Base-by-base conservation (phyloP, 2,329 filamentous ascomycete species). In the Aspergillus oerlinghausenensis region DNA sequence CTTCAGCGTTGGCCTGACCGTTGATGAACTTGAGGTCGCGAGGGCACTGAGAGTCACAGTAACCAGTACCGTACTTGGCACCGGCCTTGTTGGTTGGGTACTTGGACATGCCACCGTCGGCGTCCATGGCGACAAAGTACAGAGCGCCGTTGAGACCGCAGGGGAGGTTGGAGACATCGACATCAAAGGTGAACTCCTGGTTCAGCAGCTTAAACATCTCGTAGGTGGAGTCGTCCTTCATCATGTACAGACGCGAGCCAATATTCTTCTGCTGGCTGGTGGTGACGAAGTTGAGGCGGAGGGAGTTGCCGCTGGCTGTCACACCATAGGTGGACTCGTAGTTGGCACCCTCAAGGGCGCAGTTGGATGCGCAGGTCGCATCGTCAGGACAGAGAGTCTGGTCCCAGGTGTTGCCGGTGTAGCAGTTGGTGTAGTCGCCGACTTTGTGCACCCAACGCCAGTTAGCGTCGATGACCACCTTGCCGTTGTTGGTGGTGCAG, bases 121-220 rank as follows among this genome's bases (percentile, higher is more conserved):
- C 74, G 10, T 82, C 79, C 71, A 88, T 88, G 65, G 81, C 75
- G 17, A 82, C 77, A 45, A 88, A 79, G 75, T 90, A 89, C 49
- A 90, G 75, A 49, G 87, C 87, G 54, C 87, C 87, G 73, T 90
- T 90, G 57, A 90, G 75, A 58, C 88, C 88, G 66, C 88, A 90
- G 58, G 83, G 82, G 21, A 88, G 77, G 64, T 82, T 80, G 43
- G 86, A 88, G 48, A 88, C 83, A 68, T 90, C 87, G 26, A 89
- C 86, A 55, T 89, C 86, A 60, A 90, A 88, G 54, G 85, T 86
- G 74, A 90, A 86, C 72, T 90, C 87, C 67, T 86, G 81, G 73
- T 84, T 84, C 54, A 85, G 77, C 56, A 89, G 77, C 57, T 83
- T 80, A 75, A 89, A 86, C 68, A 82, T 80, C 75, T 88, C 75